Evolutionary conservation across 768 basidiomycete genomes (phyloP), one percentile per base, ranked within the genome.

Genomic region (Lanmaoa pseudosensibilis): DNA sequence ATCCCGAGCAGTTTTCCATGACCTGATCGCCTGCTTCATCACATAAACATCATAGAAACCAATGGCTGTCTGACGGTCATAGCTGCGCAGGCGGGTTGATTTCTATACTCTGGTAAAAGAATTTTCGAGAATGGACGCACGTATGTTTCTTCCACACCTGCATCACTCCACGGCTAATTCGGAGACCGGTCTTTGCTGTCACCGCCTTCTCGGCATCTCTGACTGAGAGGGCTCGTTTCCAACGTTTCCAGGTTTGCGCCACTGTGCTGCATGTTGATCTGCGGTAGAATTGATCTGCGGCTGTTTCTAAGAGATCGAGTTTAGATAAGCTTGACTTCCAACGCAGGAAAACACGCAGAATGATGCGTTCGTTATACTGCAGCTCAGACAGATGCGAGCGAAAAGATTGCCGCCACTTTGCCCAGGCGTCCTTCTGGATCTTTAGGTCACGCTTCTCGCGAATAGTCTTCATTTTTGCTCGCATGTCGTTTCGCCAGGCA

Each of bases 401-500:
- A 58, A 83, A 78, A 10, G 77, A 73, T 56, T 83, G 85, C 40
- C 80, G 78, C 91, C 91, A 92, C 63, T 80, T 80, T 40, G 68
- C 75, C 85, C 87, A 89, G 9, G 80, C 80, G 60, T 85, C 81
- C 61, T 75, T 81, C 62, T 77, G 69, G 44, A 89, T 65, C 62
- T 80, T 78, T 6, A 63, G 55, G 30, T 88, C 85, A 54, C 78
- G 78, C 56, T 74, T 83, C 56, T 82, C 81, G 59, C 81, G 82
- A 34, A 88, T 74, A 12, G 70, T 67, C 64, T 81, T 83, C 83
- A 90, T 90, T 66, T 82, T 87, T 59, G 73, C 62, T 30, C 88
- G 85, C 87, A 90, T 90, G 49, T 81, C 86, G 46, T 81, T 73
- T 32, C 85, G 80, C 86, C 87, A 89, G 54, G 77, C 75, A 23